A percentile compares a stretch with the other conserved stretches of the same genome.
Evolutionary conservation across 768 basidiomycete genomes (phyloP).

Genomic region (Phylloporus rhodoxanthus): DNA sequence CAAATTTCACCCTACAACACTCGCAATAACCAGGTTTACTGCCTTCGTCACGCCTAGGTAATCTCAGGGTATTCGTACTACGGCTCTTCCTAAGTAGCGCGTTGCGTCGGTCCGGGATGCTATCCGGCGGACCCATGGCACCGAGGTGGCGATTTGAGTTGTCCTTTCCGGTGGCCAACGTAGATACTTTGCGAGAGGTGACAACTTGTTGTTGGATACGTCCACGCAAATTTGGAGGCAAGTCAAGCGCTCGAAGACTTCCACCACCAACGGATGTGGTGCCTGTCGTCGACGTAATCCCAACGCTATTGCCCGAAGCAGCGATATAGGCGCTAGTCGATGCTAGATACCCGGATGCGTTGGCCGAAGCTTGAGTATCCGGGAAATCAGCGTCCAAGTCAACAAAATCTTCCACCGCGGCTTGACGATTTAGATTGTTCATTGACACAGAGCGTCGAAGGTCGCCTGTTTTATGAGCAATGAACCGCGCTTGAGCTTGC

Average conservation of each 20-base stretch:
- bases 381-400: conserved; percentile 37
- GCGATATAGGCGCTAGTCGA: conserved; percentile 67
- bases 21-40: conserved; percentile 97
- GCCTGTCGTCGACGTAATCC: conserved; percentile 84
- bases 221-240: conserved; percentile 50
- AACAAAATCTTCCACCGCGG: conserved; percentile 38
- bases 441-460: conserved; percentile 71
- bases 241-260: conserved; percentile 40
- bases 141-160: conserved; percentile 26
- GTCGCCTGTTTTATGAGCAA: conserved; percentile 40
- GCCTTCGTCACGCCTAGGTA: conserved; percentile 77
- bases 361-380: conserved; percentile 45
- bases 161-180: conserved; percentile 23
- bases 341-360: conserved; percentile 66
- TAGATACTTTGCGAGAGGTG: conserved; percentile 52
- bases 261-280: conserved; percentile 65
- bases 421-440: conserved; percentile 63
- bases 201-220: conserved; percentile 60
- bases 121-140: conserved; percentile 63
- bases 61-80: conserved; percentile 71
- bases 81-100: conserved; percentile 62
- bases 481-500: conserved; percentile 24
- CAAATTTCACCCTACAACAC: conserved; percentile 87
- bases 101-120: conserved; percentile 48
- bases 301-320: conserved; percentile 93